These are phyloP conservation scores for Clarireedia paspali DNA, from an alignment of 2,329 filamentous ascomycete species.

Conservation along the genomic window DNA sequence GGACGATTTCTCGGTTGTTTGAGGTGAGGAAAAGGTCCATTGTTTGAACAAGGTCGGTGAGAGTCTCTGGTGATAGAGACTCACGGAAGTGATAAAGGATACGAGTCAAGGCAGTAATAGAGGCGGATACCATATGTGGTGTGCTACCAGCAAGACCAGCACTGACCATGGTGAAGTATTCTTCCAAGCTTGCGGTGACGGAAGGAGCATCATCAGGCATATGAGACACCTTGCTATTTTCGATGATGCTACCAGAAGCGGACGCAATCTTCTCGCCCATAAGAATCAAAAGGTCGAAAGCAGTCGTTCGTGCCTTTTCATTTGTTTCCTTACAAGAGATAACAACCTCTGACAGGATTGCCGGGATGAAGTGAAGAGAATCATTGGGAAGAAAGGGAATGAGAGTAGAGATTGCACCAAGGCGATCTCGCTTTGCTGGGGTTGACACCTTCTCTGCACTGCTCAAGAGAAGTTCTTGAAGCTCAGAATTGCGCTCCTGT, in stretches of 20 bases:
- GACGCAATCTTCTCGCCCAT: constrained; percentile 74
- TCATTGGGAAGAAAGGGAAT: constrained; percentile 68
- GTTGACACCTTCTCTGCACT: constrained; percentile 80
- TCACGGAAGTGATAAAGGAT: constrained; percentile 86
- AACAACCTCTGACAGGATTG: constrained; percentile 86
- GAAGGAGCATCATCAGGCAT: constrained; percentile 76
- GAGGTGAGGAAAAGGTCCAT: constrained; percentile 95
- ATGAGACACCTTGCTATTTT: constrained; percentile 78
- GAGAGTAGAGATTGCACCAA: constrained; percentile 74
- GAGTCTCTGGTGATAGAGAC: constrained; percentile 57
- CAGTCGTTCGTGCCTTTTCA: constrained; percentile 81
- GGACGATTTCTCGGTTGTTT: constrained; percentile 94
- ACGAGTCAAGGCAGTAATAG: constrained; percentile 91
- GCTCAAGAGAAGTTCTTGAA: constrained; percentile 73
- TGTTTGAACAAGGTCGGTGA: constrained; percentile 82
- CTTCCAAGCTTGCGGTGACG: constrained; percentile 76
- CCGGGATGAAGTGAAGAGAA: constrained; percentile 87
- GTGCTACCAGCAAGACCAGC: constrained; percentile 88
- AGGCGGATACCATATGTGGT: constrained; percentile 95
- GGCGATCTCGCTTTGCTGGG: constrained; percentile 77
- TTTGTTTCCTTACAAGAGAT: constrained; percentile 97
- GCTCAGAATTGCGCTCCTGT: constrained; percentile 63
- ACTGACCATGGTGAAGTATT: constrained; percentile 97
- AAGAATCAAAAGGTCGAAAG: constrained; percentile 82
- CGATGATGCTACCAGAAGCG: constrained; percentile 63